These are phyloP conservation scores for Peziza echinospora DNA, from an alignment of 495 filamentous ascomycete species.

Conservation along the genomic window DNA sequence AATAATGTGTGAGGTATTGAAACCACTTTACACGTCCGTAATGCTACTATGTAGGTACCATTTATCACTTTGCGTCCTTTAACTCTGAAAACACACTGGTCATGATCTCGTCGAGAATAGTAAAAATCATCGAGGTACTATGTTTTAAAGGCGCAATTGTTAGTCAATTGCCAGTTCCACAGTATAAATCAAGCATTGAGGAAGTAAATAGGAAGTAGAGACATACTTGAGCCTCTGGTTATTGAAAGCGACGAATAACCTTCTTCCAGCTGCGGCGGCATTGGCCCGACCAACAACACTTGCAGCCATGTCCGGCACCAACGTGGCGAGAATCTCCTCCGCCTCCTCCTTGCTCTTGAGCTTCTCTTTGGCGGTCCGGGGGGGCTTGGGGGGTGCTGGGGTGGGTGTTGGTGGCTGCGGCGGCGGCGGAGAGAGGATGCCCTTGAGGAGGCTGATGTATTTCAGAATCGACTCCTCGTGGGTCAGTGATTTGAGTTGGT, in stretches of 20 bases:
- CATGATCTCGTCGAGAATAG: constrained; percentile 57
- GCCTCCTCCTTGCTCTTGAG: constrained; percentile 51
- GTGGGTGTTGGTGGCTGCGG: constrained; percentile 31
- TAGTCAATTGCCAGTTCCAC: constrained; percentile 3
- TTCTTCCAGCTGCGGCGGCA: constrained; percentile 59
- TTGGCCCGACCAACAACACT: constrained; percentile 70
- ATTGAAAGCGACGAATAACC: constrained; percentile 64
- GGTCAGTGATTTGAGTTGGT: constrained; percentile 44
- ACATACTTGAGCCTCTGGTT: constrained; percentile 50
- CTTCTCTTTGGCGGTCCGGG: constrained; percentile 43
- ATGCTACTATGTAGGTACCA: too few species aligned
- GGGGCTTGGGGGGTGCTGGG: constrained; percentile 21
- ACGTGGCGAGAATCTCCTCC: constrained; percentile 54
- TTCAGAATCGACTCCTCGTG: constrained; percentile 58
- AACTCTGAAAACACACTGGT: constrained; percentile 43
- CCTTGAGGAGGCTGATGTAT: constrained; percentile 47
- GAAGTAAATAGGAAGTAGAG: too few species aligned
- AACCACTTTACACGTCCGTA: too few species aligned
- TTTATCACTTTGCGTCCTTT: background rate
- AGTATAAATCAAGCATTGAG: too few species aligned
- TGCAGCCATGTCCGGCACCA: constrained; percentile 61
- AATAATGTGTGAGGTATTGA: too few species aligned
- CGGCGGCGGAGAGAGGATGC: constrained; percentile 56
- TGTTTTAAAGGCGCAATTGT: too few species aligned
- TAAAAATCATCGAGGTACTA: constrained; percentile 59